phyloP scores from a whole-genome alignment of 2,329 filamentous ascomycete genomes.

The Penicillium freii region DNA sequence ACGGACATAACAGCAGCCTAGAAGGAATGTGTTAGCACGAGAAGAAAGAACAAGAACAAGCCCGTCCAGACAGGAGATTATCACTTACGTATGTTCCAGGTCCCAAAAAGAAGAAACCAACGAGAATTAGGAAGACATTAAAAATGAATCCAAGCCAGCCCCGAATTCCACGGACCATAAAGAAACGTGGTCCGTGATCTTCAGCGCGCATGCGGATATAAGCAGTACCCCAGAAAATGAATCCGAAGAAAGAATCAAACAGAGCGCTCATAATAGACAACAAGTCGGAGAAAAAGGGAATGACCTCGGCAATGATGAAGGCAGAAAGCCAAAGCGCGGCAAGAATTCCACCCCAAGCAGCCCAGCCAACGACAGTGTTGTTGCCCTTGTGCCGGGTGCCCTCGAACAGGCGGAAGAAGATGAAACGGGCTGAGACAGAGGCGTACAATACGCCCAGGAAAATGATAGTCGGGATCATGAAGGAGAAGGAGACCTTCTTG shows the following conservation, averaged over 20 bases:
- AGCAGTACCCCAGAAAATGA: conserved; percentile 72
- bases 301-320: conserved; percentile 88
- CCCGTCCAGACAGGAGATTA: not conserved
- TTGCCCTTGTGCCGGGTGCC: conserved; percentile 74
- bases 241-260: conserved; percentile 78
- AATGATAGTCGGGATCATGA: conserved; percentile 93
- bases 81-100: conserved; percentile 70
- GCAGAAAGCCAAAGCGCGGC: conserved; percentile 69
- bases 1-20: conserved; percentile 46
- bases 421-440: conserved; percentile 81
- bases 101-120: conserved; percentile 77
- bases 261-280: conserved; percentile 62
- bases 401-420: conserved; percentile 87
- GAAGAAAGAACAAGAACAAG: not conserved
- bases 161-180: conserved; percentile 41
- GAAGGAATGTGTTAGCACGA: conserved; percentile 10
- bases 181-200: conserved; percentile 43
- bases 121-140: conserved; percentile 70
- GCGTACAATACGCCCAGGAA: conserved; percentile 90
- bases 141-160: conserved; percentile 50
- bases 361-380: conserved; percentile 81
- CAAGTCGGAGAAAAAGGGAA: conserved; percentile 83
- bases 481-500: conserved; percentile 87
- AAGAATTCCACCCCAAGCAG: conserved; percentile 72
- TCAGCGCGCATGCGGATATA: conserved; percentile 46